Evolutionary conservation across 2,329 filamentous ascomycete genomes (phyloP), one percentile per base, ranked within the genome.

Genomic region (Scorias spongiosa): DNA sequence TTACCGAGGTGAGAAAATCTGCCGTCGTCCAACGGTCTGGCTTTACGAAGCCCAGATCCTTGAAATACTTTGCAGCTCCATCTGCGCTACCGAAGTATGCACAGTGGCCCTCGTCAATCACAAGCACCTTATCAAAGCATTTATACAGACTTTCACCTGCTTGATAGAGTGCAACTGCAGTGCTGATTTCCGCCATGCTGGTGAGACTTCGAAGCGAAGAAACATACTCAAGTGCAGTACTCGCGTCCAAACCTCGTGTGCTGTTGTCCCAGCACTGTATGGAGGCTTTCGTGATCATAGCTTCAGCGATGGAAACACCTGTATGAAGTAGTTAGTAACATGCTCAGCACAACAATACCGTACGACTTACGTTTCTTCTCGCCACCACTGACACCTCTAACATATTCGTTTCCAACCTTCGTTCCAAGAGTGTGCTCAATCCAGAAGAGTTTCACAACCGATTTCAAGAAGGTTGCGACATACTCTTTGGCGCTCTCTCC

Each of bases 381-480:
- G 7, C 68, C 68, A 39, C 67, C 68, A 39, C 61, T 66, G 0
- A 93, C 72, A 59, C 86, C 87, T 42, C 84, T 79, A 15, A 91
- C 74, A 49, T 89, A 86, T 1, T 77, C 75, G 49, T 91, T 82
- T 7, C 88, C 88, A 20, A 94, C 85, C 28, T 89, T 77, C 0
- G 88, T 95, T 58, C 87, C 75, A 42, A 77, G 74, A 0, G 86
- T 93, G 61, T 94, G 86, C 60, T 88, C 82, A 43, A 94, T 93
- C 58, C 89, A 91, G 70, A 94, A 93, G 83, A 93, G 91, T 57
- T 84, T 85, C 42, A 94, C 69, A 46, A 94, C 78, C 77, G 36
- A 42, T 15, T 49, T 42, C 8, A 45, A 29, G 44, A 46, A 49
- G 18, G 45, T 42, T 12, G 42, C 18, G 18, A 48, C 48, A 67